A percentile compares a stretch with the other conserved stretches of the same genome.
phyloP scores from a whole-genome alignment of 75 land plant genomes.

The Adiantum capillusveneris region DNA sequence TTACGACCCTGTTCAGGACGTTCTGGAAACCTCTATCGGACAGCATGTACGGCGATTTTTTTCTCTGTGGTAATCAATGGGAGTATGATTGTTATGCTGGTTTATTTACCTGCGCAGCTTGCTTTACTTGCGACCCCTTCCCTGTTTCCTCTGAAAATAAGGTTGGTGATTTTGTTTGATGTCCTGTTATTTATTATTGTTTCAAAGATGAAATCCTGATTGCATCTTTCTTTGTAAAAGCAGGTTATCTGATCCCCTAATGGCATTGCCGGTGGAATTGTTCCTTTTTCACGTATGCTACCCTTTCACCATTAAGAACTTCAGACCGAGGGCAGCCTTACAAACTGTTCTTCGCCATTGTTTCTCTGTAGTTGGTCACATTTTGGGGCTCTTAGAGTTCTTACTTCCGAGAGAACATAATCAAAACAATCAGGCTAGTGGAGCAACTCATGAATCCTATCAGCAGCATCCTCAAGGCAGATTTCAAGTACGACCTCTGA shows the following conservation, averaged over 20 bases:
- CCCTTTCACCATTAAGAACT: conserved; percentile 90
- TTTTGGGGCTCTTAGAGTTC: conserved; percentile 79
- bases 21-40: conserved; percentile 92
- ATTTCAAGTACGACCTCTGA: no score
- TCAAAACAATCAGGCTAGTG: no score
- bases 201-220: no score
- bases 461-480: no score
- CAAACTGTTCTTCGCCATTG: conserved; percentile 72
- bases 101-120: conserved; percentile 86
- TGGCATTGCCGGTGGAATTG: conserved; percentile 92
- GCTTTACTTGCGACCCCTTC: conserved; percentile 79
- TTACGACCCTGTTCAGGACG: conserved; percentile 94
- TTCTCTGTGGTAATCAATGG: conserved; percentile 95
- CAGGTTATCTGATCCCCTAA: conserved; percentile 93
- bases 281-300: conserved; percentile 86
- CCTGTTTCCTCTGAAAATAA: conserved; percentile 82
- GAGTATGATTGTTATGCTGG: conserved; percentile 93
- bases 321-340: conserved; percentile 67
- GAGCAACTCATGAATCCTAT: no score
- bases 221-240: conserved; percentile 11
- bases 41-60: conserved; percentile 95
- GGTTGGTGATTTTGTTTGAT: conserved; percentile 4
- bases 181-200: not conserved
- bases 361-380: conserved; percentile 86
- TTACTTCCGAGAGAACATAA: no score